Base-by-base conservation (phyloP, 495 filamentous ascomycete species). In the Trypethelium eluteriae region DNA sequence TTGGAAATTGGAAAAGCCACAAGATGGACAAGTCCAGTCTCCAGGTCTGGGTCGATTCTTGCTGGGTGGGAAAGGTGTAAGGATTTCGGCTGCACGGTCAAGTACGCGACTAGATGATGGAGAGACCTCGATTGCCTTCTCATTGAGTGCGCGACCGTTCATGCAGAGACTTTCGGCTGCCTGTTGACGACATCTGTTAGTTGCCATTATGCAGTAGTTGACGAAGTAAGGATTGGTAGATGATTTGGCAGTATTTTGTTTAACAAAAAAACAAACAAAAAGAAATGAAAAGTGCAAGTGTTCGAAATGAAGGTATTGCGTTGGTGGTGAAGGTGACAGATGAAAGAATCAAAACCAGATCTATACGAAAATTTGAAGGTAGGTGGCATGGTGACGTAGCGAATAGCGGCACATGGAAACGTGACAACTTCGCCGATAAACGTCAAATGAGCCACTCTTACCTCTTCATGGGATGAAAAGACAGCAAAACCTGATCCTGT, bases 391-490 rank as follows among this genome's bases (percentile, higher is more conserved):
- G 25, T 39, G 66, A 63, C 39, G 56, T 46, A 56, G 53, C 32
- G 18, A 25, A 25, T 25, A 25, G 25, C 25, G 25, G 25, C 25
- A 25, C 25, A 25, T 25, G 25, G 25, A 59, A 69, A 62, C 18
- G 39, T 66, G 70, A 34, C 44, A 56, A 63, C 36, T 18, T 35
- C 36, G 5, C 68, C 57, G 71, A 39, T 69, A 63, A 46, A 64
- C 81, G 14, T n/a, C 6, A 7, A 10, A 59, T 59, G 25, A 25
- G 25, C 25, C 25, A 25, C 32, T 11, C 89, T 80, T 81, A 96
- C 93, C 90, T 98, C 94, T 84, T 98, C 94, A 72, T 98, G 94
- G 38, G 93, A 97, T 63, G 94, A 97, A 75, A 98, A 98, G 39
- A 98, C 92, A 32, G 93, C 94, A 76, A 98, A 98, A 35, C 94